Base-by-base conservation (phyloP, 179 eudicot genomes). In the Spergularia azorica region DNA sequence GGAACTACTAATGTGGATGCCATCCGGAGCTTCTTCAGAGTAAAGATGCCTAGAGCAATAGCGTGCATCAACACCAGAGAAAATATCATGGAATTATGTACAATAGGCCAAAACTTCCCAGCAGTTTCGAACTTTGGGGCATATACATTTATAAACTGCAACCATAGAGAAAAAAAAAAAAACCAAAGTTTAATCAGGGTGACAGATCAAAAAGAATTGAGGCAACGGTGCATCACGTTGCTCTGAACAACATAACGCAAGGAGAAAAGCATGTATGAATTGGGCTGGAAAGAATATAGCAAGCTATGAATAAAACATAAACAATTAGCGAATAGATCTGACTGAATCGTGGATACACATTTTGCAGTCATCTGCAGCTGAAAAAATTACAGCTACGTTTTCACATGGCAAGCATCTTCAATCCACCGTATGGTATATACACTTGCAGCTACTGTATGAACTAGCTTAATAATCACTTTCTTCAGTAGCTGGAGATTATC, bases 81-180 rank as follows among this genome's bases (percentile, higher is more conserved):
- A 73, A 91, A 88, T 70, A 90, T 91, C 87, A 83, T 88, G 38
- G 90, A 83, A 83, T 88, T 86, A 67, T 90, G 96, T 26, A 87
- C 90, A 51, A 82, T 83, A 10, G 96, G 93, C 96, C 96, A 91
- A 80, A 81, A 88, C 76, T 74, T 85, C 77, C 96, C 96, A 57
- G 82, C 96, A 60, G 89, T 87, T 77, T 91, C 96, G 74, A 83
- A 90, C 80, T 86, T 88, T 11, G 91, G 89, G 21, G 76, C 83
- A 79, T 91, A 90, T 66, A 91, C 96, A 77, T 87, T 85, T 51
- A 90, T 77, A 55, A 91, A 84, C 96, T 91, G 93, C 90, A 84
- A 63, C 55, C 67, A 77, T 14, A 76, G 51, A 73, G 36, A n/a
- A n/a, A n/a, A n/a, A n/a, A 63, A 66, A 12, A 66, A 12, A 20